Conservation (phyloP, 2,329 filamentous ascomycete species). For the Fusarium denticulatum region DNA sequence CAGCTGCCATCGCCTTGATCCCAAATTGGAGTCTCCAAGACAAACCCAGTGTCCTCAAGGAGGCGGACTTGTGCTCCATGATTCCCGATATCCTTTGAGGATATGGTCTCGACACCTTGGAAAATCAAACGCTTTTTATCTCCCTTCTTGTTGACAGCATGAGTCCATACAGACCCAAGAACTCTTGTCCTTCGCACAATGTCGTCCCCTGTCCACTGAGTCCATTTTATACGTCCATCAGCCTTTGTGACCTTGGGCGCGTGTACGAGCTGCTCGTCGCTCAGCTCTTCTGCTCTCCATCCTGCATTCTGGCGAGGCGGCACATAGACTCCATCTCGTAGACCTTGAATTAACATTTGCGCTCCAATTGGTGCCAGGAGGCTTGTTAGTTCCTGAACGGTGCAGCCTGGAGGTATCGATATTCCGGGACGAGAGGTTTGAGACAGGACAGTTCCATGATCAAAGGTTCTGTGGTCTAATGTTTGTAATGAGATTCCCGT, state of each 20-base stretch:
- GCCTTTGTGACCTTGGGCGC: conserved; percentile 78
- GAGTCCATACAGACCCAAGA: conserved; percentile 74
- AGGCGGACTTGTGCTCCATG: conserved; percentile 28
- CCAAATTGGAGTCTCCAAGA: conserved; percentile 4
- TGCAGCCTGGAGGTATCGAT: conserved; percentile 56
- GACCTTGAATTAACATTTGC: conserved; percentile 72
- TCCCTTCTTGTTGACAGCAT: conserved; percentile 41
- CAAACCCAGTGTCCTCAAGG: conserved; percentile 10
- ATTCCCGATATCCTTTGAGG: not conserved
- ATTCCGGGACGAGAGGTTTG: conserved; percentile 73
- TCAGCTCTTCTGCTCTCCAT: conserved; percentile 38
- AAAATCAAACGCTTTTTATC: conserved; percentile 53
- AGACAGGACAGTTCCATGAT: conserved; percentile 78
- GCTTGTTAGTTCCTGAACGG: conserved; percentile 52
- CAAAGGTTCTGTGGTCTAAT: conserved; percentile 78
- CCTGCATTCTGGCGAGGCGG: conserved; percentile 61
- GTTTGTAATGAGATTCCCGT: conserved; percentile 91
- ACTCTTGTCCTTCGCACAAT: conserved; percentile 67
- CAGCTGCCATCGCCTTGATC: conserved; percentile 33
- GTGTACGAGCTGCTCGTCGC: conserved; percentile 49
- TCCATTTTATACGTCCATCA: conserved; percentile 72
- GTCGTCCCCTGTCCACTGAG: conserved; percentile 59
- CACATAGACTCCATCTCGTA: conserved; percentile 72
- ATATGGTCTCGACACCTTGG: conserved; percentile 44
- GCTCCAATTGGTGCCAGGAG: conserved; percentile 73